Evolutionary conservation across 805 yeast species (phyloP), one percentile per base, ranked within the genome.

Genomic region (Danielozyma ontarioensis): DNA sequence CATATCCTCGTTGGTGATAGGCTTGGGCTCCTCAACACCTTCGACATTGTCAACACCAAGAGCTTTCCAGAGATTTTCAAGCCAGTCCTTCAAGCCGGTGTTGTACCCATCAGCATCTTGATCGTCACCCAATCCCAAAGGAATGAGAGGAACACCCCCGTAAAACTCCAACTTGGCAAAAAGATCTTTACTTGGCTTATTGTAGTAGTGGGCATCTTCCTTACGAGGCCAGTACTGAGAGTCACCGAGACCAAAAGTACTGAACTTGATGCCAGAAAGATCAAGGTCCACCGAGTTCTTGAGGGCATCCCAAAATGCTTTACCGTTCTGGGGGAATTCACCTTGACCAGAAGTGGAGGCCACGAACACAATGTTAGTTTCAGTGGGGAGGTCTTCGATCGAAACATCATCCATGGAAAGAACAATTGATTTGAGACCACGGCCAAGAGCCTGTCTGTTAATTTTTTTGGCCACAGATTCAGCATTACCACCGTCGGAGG

Each of bases 81-180:
- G 90, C 96, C 97, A 90, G 28, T 64, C 79, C 39, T 79, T 77
- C 58, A 82, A 90, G n/a, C 93, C 96, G 17, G 97, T 89, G 47
- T 80, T 79, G 62, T 72, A 88, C 14, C 97, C 97, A 66, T 90
- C 97, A 15, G 95, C 95, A 56, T 86, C 97, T 65, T 90, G 97
- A 55, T 90, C 97, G 59, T 90, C 97, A 62, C 97, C 97, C 30
- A 85, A 68, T 13, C 96, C 97, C 28, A 88, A 61, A 3, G 83
- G 84, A 36, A 77, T 74, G 34, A 90, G 63, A 39, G 76, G 78
- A 39, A 71, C 76, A 39, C 83, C 96, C 27, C 95, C 93, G 38
- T 86, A 70, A 37, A 81, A 64, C 42, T 63, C 65, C 41, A 90
- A 62, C 42, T 81, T 78, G 42, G 74, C 74, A 53, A 62, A 68